phyloP scores from a whole-genome alignment of 345 rosid genomes.

The Luvunga scandens region DNA sequence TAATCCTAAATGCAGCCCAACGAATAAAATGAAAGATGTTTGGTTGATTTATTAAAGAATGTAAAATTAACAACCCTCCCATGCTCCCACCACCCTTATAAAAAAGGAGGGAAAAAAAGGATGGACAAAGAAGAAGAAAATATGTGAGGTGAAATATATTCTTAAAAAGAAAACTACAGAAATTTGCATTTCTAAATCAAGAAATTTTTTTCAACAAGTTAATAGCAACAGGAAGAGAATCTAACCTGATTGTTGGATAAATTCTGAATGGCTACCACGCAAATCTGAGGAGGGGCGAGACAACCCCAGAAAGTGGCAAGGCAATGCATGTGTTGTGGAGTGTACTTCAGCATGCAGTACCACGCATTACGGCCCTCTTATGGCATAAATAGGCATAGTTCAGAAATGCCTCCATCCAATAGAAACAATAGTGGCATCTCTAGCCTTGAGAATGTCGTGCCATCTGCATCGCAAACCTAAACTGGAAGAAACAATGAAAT shows the following conservation, averaged over 20 bases:
- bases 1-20: constrained; percentile 77
- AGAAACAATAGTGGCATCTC: constrained; percentile 85
- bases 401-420: constrained; percentile 96
- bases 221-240: constrained; percentile 8
- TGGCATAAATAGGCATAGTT: constrained; percentile 77
- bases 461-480: constrained; percentile 77
- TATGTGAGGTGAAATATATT: background rate
- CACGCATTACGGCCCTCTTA: constrained; percentile 76
- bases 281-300: constrained; percentile 83
- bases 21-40: constrained; percentile 26
- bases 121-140: no score
- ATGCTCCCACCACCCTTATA: no score
- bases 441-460: constrained; percentile 81
- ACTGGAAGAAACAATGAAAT: constrained; percentile 34
- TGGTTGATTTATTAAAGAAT: constrained; percentile 2
- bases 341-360: constrained; percentile 91
- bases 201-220: background rate
- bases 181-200: constrained; percentile 15
- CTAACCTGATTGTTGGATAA: constrained; percentile 75
- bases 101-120: no score
- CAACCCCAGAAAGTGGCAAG: constrained; percentile 90
- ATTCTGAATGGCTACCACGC: constrained; percentile 79
- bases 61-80: background rate
- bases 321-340: constrained; percentile 94
- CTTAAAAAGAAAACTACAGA: background rate